phyloP scores from a whole-genome alignment of 495 filamentous ascomycete genomes.

The Penicillium mononematosum region DNA sequence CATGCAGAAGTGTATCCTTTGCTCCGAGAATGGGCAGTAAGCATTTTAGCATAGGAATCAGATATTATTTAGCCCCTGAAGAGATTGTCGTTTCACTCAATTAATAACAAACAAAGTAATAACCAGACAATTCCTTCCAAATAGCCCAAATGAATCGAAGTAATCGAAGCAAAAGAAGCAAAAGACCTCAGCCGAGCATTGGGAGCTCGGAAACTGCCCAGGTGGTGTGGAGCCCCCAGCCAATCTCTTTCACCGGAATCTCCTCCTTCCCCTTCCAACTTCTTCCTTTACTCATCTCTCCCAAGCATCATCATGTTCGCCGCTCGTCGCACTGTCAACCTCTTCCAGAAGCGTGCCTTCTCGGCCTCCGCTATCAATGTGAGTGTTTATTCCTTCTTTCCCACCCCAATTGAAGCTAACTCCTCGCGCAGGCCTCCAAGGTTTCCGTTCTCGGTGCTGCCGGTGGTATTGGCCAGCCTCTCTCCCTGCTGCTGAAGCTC shows the following conservation, averaged over 20 bases:
- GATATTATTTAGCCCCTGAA: neutral
- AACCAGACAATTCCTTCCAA: neutral
- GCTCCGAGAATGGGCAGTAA: neutral
- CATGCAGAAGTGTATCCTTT: neutral
- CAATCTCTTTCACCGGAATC: conserved; percentile 30
- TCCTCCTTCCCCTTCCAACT: conserved; percentile 12
- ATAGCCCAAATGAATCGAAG: neutral
- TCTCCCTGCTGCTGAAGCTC: conserved; percentile 96
- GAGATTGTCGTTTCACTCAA: neutral
- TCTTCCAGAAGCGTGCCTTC: conserved; percentile 86
- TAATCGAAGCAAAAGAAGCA: too few species aligned
- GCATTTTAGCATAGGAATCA: neutral
- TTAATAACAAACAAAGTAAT: neutral
- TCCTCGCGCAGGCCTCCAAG: conserved; percentile 75
- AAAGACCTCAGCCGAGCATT: conserved; percentile 10
- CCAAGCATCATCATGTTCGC: conserved; percentile 62
- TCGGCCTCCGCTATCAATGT: conserved; percentile 90
- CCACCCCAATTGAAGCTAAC: conserved; percentile 7
- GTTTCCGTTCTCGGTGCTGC: conserved; percentile 93
- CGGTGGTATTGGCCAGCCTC: conserved; percentile 96
- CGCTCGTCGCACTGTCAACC: conserved; percentile 65
- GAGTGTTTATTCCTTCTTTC: conserved; percentile 31
- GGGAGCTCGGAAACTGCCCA: conserved; percentile 23
- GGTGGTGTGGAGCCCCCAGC: conserved; percentile 15
- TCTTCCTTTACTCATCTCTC: conserved; percentile 21